These are phyloP conservation scores for Tricholoma flavovirens DNA, from an alignment of 768 basidiomycete genomes.

Conservation along the genomic window DNA sequence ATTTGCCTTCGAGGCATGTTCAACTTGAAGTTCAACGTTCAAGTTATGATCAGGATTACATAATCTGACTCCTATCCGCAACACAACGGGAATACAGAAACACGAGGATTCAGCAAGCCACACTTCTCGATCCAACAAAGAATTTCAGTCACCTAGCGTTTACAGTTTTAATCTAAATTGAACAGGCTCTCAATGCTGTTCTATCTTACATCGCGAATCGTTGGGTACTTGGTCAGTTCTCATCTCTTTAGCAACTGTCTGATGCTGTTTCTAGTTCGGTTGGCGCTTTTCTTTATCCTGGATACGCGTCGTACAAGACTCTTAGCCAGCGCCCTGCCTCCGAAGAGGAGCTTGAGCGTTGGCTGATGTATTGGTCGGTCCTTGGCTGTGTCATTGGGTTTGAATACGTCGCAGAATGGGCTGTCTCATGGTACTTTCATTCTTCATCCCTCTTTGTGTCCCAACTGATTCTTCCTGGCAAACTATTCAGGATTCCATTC, in stretches of 20 bases:
- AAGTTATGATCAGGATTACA: constrained; percentile 4
- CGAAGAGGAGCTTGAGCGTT: constrained; percentile 81
- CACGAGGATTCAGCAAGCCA: constrained; percentile 2
- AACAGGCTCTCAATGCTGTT: constrained; percentile 33
- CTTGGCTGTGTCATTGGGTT: constrained; percentile 75
- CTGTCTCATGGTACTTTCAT: constrained; percentile 69
- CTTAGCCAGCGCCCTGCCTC: constrained; percentile 82
- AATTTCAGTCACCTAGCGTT: background rate
- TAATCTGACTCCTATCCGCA: constrained; percentile 3
- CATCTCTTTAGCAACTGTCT: constrained; percentile 2
- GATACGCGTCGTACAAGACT: constrained; percentile 95
- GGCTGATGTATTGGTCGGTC: constrained; percentile 98
- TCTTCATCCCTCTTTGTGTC: background rate
- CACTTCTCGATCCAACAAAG: background rate
- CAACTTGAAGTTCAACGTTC: no score
- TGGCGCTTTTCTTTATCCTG: constrained; percentile 83
- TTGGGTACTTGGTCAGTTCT: constrained; percentile 31
- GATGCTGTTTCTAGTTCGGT: constrained; percentile 42
- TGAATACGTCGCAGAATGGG: constrained; percentile 85
- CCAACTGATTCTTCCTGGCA: background rate
- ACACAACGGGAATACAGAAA: no score
- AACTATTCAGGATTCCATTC: constrained; percentile 71
- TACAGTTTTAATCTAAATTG: background rate
- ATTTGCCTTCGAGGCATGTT: constrained; percentile 13
- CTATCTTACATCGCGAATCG: constrained; percentile 42